Evolutionary conservation across 176 grass and related monocot species (phyloP), one percentile per base, ranked within the genome.

Genomic region (Dactylis glomerata): DNA sequence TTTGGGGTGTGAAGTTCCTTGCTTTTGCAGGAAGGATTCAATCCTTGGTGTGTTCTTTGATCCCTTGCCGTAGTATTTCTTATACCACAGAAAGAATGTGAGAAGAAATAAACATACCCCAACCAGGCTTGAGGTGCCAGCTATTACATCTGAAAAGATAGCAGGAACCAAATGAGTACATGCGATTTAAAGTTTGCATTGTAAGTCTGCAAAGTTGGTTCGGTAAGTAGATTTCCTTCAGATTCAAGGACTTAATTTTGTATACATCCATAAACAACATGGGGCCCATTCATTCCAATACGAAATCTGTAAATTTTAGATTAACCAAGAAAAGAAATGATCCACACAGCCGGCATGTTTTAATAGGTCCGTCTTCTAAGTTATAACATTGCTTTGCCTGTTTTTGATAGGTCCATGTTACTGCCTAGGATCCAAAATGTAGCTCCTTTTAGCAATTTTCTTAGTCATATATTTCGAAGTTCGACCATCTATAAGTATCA

Each of bases 41-140:
- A 88, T 72, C 51, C 86, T 78, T 37, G 79, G 59, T 24, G 51
- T 37, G 77, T 40, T 73, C 22, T 13, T 79, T 83, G 86, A 73
- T 13, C 75, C 33, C 3, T 11, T 30, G 7, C 23, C 1, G 0
- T 32, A 19, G 31, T 10, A 31, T 52, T 40, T 79, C 51, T 88
- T 83, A 27, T 68, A 78, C 49, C 55, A 71, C 6, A 79, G 1
- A 1, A 64, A 52, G 19, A 59, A 73, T 41, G 56, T 24, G 13
- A 65, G 2, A 6, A 84, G n/a, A 6, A 83, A 65, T 47, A 55
- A 6, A 75, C 81, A 32, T 40, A 33, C 15, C 10, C 45, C 85
- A 1, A 36, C 0, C 28, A 82, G 24, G 5, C 58, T 10, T 5
- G 65, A 79, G 13, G 36, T 24, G 12, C 26, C 5, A 19, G 26